Evolutionary conservation across 2,329 filamentous ascomycete species (phyloP), one percentile per base, ranked within the genome.

Genomic region (Aspergillus sojae): DNA sequence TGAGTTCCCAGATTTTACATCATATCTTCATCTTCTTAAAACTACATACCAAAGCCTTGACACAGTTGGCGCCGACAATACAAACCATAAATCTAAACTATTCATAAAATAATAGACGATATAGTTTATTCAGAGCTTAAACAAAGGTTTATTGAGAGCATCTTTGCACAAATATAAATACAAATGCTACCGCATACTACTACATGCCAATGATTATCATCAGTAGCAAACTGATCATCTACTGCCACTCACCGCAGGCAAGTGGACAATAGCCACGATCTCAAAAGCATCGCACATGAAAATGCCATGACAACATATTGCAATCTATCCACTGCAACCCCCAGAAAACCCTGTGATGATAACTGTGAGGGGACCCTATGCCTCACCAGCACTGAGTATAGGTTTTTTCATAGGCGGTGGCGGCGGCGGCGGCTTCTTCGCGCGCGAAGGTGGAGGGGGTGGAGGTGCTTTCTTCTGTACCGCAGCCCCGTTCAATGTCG

Each of bases 341-440:
- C 14, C 10, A 28, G n/a, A n/a, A 45, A 7, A 6, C 34, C 14
- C 30, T 39, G 9, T 16, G 30, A 23, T 55, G 21, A 19, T 12
- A 5, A 10, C 32, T 19, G 19, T n/a, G n/a, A 21, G 41, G 55
- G 5, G 50, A 26, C 14, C 19, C 61, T 67, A 76, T 50, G 65
- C 65, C 60, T 74, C 69, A 3, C 65, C 70, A 36, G 70, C 70
- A 46, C 73, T 70, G 4, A 77, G 59, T 30, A 76, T 60, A 28
- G 71, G 83, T 68, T 86, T 80, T 81, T 90, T 90, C 78, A 88
- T 84, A 26, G 88, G 88, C 12, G 86, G 86, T 26, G 87, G 88
- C 43, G 86, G 86, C 64, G 88, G 87, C 26, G 86, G 84, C 14
- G 88, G 87, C 76, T 90, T 90, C 82, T 89, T 91, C 41, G 85